Base-by-base conservation (phyloP, 2,329 filamentous ascomycete species). In the Dactylellina drechsleri region DNA sequence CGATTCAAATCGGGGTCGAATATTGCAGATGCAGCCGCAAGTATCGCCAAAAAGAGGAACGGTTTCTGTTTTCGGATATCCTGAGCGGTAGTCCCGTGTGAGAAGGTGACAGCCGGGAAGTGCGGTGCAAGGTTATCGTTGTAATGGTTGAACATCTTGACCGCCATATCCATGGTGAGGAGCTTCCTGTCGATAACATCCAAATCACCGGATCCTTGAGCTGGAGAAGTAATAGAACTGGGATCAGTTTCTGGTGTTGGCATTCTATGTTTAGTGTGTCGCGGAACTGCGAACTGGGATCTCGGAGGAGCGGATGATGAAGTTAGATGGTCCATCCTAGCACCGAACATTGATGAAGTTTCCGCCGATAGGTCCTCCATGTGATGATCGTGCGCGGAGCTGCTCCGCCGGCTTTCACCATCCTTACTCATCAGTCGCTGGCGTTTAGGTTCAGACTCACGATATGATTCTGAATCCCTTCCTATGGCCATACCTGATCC, bases 351-450 rank as follows among this genome's bases (percentile, higher is more conserved):
- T 62, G 57, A 40, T 54, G 58, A 65, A 64, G 90, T 66, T 85
- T 90, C 77, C 89, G 93, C 79, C 87, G 93, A 79, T 91, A 94
- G 81, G 90, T 93, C 81, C 93, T 91, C 85, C 88, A 90, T 80
- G 88, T 49, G 57, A 90, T 81, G 86, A 84, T 82, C 90, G 91
- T 18, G 89, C 91, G 79, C 67, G 52, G 64, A 68, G 59, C 71
- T 65, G 53, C 71, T 58, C 59, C 71, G 71, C 36, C 64, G 64
- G n/a, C 26, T 58, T 31, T 59, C 65, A 26, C 56, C 50, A 68
- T 75, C 71, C 64, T 59, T 68, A 53, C 64, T 75, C 71, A 75
- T 75, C 57, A 75, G 64, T 75, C 71, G 58, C 64, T 75, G 71
- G 71, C 71, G 71, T 75, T 75, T 75, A 59, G 71, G 59, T 75